Evolutionary conservation across 2,329 filamentous ascomycete species (phyloP).

Genomic region (Calonectria ilicicola): DNA sequence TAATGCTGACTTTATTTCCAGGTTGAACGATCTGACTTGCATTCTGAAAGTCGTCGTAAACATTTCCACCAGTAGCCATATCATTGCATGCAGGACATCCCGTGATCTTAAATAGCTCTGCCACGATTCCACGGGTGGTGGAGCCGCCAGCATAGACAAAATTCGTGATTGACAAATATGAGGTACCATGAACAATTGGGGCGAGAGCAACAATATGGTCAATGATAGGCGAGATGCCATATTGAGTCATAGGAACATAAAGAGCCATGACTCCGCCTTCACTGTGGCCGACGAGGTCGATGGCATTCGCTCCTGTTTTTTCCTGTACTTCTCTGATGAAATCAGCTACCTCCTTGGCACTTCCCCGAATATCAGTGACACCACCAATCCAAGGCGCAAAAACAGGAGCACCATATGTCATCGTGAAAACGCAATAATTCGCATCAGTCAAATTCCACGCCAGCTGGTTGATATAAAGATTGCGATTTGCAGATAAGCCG

Average conservation of each 20-base stretch:
- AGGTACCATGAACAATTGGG: background rate
- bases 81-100: background rate
- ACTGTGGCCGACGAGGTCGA: background rate
- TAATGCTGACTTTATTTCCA: background rate
- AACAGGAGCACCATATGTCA: background rate
- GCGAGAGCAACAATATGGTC: background rate
- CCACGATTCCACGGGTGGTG: background rate
- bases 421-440: background rate
- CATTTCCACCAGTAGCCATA: background rate
- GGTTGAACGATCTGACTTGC: background rate
- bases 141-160: background rate
- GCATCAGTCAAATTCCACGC: background rate
- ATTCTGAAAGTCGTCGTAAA: background rate
- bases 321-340: background rate
- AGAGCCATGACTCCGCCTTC: background rate
- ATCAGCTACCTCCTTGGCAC: background rate
- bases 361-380: background rate
- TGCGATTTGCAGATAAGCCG: background rate
- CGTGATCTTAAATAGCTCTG: background rate
- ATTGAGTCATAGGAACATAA: background rate
- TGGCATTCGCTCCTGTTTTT: background rate
- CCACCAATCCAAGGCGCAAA: background rate
- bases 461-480: background rate
- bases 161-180: background rate
- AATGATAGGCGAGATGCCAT: background rate